Evolutionary conservation across 805 yeast genomes (phyloP).

Genomic region (Saccharomycopsis schoenii): DNA sequence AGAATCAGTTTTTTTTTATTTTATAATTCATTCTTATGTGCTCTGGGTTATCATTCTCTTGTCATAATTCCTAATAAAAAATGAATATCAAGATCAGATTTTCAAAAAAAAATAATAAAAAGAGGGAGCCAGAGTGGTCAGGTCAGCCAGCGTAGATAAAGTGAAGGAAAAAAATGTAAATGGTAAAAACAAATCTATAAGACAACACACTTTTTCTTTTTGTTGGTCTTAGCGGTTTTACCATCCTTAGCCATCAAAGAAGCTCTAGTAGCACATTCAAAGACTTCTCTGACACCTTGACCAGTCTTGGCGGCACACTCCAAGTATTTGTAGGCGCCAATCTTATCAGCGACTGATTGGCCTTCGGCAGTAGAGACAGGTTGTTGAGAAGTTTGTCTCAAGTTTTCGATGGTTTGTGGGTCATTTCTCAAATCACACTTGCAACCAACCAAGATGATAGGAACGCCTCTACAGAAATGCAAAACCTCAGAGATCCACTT

Average conservation of each 20-base stretch:
- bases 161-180: too few species aligned
- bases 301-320: slow-evolving; percentile 92
- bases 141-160: too few species aligned
- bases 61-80: too few species aligned
- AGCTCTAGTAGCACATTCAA: slow-evolving; percentile 88
- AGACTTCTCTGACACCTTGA: slow-evolving; percentile 87
- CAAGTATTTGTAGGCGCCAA: slow-evolving; percentile 76
- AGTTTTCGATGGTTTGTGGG: slow-evolving; percentile 61
- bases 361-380: slow-evolving; percentile 82
- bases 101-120: too few species aligned
- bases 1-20: too few species aligned
- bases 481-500: slow-evolving; percentile 92
- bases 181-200: slow-evolving; percentile 31
- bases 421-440: slow-evolving; percentile 84
- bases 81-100: too few species aligned
- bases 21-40: too few species aligned
- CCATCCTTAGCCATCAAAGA: slow-evolving; percentile 55
- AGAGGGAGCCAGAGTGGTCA: too few species aligned
- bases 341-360: slow-evolving; percentile 76
- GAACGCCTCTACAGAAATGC: slow-evolving; percentile 91
- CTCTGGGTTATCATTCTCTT: too few species aligned
- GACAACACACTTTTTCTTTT: slow-evolving; percentile 59
- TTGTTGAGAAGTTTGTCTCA: slow-evolving; percentile 63
- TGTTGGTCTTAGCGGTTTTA: slow-evolving; percentile 20
- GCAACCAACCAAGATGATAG: slow-evolving; percentile 87